Conservation (phyloP, 2,329 filamentous ascomycete species). For the Didymellaceae sp. region DNA sequence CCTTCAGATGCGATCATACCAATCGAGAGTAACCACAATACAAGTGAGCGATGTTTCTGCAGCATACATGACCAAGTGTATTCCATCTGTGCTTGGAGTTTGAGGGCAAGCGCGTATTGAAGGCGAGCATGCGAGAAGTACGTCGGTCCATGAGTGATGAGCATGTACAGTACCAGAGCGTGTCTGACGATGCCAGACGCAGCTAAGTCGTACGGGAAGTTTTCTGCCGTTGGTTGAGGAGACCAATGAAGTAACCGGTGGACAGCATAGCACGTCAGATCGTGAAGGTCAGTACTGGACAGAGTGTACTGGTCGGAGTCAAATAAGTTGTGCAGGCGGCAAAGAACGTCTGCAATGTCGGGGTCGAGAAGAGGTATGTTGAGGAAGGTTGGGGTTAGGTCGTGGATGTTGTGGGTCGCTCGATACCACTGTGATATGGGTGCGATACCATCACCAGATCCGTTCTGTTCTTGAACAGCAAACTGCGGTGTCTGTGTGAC, state of each 20-base stretch:
- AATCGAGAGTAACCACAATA: slow-evolving; percentile 25
- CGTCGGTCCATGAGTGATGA: slow-evolving; percentile 61
- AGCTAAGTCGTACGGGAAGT: slow-evolving; percentile 17
- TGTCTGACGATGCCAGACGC: slow-evolving; percentile 51
- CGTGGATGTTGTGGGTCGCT: slow-evolving; percentile 20
- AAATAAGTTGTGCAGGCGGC: slow-evolving; percentile 56
- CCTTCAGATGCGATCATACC: slow-evolving; percentile 23
- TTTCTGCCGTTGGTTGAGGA: slow-evolving; percentile 15
- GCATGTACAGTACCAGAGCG: slow-evolving; percentile 59
- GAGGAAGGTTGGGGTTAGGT: slow-evolving; percentile 17
- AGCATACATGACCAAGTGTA: slow-evolving; percentile 5
- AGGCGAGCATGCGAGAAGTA: slow-evolving; percentile 60
- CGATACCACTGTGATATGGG: slow-evolving; percentile 59
- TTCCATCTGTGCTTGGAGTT: slow-evolving; percentile 22
- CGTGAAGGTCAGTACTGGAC: slow-evolving; percentile 57
- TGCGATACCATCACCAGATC: slow-evolving; percentile 57
- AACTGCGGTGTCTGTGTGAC: slow-evolving; percentile 63
- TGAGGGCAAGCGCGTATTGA: slow-evolving; percentile 19
- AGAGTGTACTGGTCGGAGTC: slow-evolving; percentile 37
- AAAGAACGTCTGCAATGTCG: slow-evolving; percentile 48
- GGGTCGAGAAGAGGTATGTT: slow-evolving; percentile 42
- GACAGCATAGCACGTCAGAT: slow-evolving; percentile 62
- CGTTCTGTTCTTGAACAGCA: slow-evolving; percentile 57
- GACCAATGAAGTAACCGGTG: slow-evolving; percentile 55
- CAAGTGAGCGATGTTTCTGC: slow-evolving; percentile 7